Evolutionary conservation across 164 flowering plant genomes (phyloP).

Genomic region (Vitis amurensis): DNA sequence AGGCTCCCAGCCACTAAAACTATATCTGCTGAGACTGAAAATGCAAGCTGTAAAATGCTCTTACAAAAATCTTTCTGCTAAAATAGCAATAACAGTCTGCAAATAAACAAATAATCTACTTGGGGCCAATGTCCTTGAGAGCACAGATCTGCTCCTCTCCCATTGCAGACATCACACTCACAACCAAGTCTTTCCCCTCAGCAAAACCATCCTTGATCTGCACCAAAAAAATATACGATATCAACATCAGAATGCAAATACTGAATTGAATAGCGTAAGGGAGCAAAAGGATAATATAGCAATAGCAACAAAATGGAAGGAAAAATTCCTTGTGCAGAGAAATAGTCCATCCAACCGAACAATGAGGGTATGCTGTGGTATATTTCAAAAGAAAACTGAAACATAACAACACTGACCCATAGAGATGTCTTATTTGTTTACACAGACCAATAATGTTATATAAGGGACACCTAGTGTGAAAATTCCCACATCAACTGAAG

Average conservation of each 20-base stretch:
- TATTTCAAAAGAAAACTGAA: no score
- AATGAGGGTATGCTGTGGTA: no score
- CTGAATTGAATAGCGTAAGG: no score
- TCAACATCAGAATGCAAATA: not conserved
- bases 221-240: not conserved
- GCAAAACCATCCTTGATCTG: constrained; percentile 43
- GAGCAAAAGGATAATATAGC: no score
- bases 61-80: not conserved
- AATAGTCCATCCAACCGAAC: no score
- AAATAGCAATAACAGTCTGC: not conserved
- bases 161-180: constrained; percentile 45
- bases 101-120: not conserved
- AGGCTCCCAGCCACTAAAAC: not conserved
- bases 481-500: no score
- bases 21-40: not conserved
- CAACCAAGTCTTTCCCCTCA: constrained; percentile 41
- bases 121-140: constrained; percentile 47
- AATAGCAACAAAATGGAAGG: no score
- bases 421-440: no score
- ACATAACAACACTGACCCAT: no score
- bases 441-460: no score
- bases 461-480: no score
- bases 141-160: constrained; percentile 48
- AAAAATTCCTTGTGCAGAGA: no score
- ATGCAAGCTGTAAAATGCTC: not conserved